A percentile compares a stretch with the other conserved stretches of the same genome.
Conservation (phyloP, 2,329 filamentous ascomycete genomes). For the Alternaria arbusti region DNA sequence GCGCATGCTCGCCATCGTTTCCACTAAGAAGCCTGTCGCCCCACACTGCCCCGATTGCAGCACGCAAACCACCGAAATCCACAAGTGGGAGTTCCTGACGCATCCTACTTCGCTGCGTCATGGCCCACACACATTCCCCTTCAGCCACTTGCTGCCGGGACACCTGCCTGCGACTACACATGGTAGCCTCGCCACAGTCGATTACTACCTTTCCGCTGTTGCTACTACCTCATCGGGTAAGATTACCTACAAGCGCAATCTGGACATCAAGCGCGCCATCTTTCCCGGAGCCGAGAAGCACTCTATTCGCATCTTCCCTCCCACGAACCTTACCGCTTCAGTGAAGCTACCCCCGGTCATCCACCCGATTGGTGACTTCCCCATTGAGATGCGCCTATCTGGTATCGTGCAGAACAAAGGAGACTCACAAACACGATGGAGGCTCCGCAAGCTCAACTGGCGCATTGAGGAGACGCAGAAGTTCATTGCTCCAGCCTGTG, state of each 20-base stretch:
- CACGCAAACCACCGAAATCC: constrained; percentile 73
- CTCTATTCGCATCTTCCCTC: constrained; percentile 92
- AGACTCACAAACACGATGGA: constrained; percentile 79
- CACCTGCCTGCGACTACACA: constrained; percentile 85
- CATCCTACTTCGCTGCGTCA: constrained; percentile 41
- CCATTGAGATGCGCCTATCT: constrained; percentile 78
- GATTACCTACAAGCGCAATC: constrained; percentile 69
- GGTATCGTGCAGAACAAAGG: constrained; percentile 78
- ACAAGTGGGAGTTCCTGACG: constrained; percentile 75
- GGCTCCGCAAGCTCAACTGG: constrained; percentile 90
- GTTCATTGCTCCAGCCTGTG: constrained; percentile 79
- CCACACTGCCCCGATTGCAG: constrained; percentile 80
- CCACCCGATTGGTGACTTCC: constrained; percentile 84
- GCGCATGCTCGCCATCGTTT: constrained; percentile 71
- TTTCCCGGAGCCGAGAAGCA: constrained; percentile 81
- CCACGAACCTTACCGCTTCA: constrained; percentile 88
- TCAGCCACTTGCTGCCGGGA: constrained; percentile 84
- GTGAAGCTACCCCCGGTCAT: constrained; percentile 83
- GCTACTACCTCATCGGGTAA: constrained; percentile 64
- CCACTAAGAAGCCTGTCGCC: constrained; percentile 82
- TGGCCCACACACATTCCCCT: constrained; percentile 81
- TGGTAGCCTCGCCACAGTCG: constrained; percentile 72
- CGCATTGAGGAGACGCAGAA: constrained; percentile 87
- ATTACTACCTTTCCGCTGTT: constrained; percentile 70
- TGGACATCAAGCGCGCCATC: constrained; percentile 81